Evolutionary conservation across 441 rosid species (phyloP), one percentile per base, ranked within the genome.

Genomic region (Pelargonium cotyledonis): DNA sequence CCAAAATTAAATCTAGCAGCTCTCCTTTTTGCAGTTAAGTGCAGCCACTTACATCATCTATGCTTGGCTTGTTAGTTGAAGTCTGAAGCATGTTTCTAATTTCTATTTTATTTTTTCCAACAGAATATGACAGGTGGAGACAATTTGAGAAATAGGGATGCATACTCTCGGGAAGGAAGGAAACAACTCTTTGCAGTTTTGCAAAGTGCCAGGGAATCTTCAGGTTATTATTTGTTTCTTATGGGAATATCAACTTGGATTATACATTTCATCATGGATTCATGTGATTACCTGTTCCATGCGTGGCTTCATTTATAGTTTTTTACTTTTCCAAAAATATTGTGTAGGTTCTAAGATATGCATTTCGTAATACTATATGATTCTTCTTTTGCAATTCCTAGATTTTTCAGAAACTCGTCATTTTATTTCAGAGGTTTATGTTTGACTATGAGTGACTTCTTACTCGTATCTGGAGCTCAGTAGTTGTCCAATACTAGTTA

Each of bases 201-300:
- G 82, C 99, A 96, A 82, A 93, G 94, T 88, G 97, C 98, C 35
- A 89, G 95, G 82, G 99, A 98, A 66, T 96, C 98, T 71, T 93
- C 99, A 86, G 99, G 99, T 96, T 78, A 83, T 68, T 72, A 21
- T 55, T 76, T 74, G 40, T 35, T 49, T 68, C 65, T 75, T 66
- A 69, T 72, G 41, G 65, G 41, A 29, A 70, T 66, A 63, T 66
- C 51, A 38, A 64, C 68, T 1, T 49, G 26, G 67, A 63, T 49
- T 65, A 65, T 26, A 66, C 71, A 74, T 69, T 15, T 46, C 57
- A 0, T 68, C 18, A 63, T 4, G 70, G 15, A 68, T 65, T 14
- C 62, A 29, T 71, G 21, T 16, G 21, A 55, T 55, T 67, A 67
- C 41, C 8, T 64, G 60, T 65, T 57, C 60, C 6, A 66, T 49